phyloP scores from a whole-genome alignment of 2,329 filamentous ascomycete genomes.

The Plectosphaerella cucumerina region DNA sequence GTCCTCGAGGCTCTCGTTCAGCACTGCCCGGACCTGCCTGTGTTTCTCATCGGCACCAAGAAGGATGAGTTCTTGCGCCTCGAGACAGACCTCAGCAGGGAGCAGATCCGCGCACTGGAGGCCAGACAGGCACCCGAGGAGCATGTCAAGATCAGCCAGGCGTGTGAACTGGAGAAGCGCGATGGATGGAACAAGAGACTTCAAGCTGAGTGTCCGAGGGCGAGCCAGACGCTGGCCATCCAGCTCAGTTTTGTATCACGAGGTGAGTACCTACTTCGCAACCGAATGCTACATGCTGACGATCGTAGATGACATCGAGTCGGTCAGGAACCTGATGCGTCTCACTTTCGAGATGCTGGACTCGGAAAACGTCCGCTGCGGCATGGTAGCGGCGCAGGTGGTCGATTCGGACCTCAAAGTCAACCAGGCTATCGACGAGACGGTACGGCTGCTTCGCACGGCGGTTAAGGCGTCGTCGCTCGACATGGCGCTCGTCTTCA shows the following conservation, averaged over 20 bases:
- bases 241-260: conserved; percentile 6
- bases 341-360: neutral
- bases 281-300: neutral
- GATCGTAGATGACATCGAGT: conserved; percentile 8
- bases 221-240: neutral
- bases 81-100: conserved; percentile 14
- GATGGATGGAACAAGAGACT: conserved; percentile 8
- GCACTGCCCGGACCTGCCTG: conserved; percentile 14
- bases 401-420: conserved; percentile 8
- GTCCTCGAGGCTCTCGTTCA: conserved; percentile 16
- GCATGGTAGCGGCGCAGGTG: conserved; percentile 7
- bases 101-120: conserved; percentile 5
- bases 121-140: conserved; percentile 9
- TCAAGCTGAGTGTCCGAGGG: neutral
- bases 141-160: conserved; percentile 11
- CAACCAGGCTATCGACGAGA: conserved; percentile 7
- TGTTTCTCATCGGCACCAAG: conserved; percentile 20
- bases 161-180: conserved; percentile 7
- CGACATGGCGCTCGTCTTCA: conserved; percentile 6
- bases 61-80: conserved; percentile 19
- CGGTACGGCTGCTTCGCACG: conserved; percentile 8
- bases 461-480: neutral
- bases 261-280: neutral
- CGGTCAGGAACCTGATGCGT: conserved; percentile 6
- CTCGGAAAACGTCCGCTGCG: neutral